Base-by-base conservation (phyloP, 495 filamentous ascomycete species). In the Evansstolkia leycettana region DNA sequence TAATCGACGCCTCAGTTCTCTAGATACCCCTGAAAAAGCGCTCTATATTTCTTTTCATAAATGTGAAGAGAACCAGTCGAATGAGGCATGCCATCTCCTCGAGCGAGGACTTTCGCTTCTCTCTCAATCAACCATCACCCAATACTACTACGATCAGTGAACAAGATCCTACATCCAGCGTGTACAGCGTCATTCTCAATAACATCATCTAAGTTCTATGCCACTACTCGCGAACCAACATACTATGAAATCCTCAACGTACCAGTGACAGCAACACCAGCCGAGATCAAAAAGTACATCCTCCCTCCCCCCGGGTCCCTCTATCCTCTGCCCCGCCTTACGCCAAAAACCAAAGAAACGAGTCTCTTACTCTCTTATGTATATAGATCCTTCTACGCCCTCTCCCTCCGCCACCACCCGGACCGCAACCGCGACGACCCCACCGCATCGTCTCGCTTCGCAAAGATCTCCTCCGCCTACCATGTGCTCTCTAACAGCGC, bases 371-470 rank as follows among this genome's bases (percentile, higher is more conserved):
- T 17, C 4, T 33, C 13, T n/a, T n/a, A n/a, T n/a, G n/a, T n/a
- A n/a, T n/a, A 36, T 17, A 55, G 55, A 43, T 77, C 87, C 68
- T 98, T 92, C 73, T 95, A 93, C 72, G 48, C 65, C 45, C 82
- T 98, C 54, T 94, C 86, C 58, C 90, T 94, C 61, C 57, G 64
- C 33, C 82, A 94, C 74, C 90, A 98, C 65, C 90, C 90, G 10
- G 90, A 98, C 73, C 78, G 72, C 58, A 90, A 96, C 69, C 83
- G 70, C 38, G 32, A 61, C 40, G 78, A 93, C 62, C 79, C 82
- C 1, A 53, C 65, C 41, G 83, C 90, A 38, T 62, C 78, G 14
- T 50, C 67, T 23, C 83, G 80, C 53, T 98, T 98, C 72, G 74
- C 88, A 60, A 64, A 70, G 40, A 82, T 98, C 53, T 79, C 72